Base-by-base conservation (phyloP, 352 stramenopile genomes). In the Phytophthora agathidicida region DNA sequence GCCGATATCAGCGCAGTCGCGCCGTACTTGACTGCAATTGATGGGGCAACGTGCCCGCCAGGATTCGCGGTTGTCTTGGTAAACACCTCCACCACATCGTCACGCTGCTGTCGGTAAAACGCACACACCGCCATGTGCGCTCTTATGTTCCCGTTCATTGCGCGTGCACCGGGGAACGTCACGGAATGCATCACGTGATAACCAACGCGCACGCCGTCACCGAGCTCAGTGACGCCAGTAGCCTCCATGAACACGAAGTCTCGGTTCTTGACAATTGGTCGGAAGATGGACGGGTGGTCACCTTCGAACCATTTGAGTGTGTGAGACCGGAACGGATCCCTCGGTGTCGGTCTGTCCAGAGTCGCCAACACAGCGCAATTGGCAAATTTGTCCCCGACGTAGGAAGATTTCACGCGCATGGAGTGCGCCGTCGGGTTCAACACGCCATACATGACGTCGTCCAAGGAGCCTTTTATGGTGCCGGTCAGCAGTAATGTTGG, bases 101-200 rank as follows among this genome's bases (percentile, higher is more conserved):
- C 42, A 23, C 28, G 64, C 9, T 55, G 55, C 37, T 82, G 65
- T 3, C 69, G 61, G 50, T 62, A 86, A 52, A 86, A 59, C 2
- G 56, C 52, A 17, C 62, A 75, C 16, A 74, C 49, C 1, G 78
- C 78, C 47, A 75, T 53, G 52, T 60, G 69, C 22, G 38, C 56
- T 54, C 62, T 47, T 52, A 68, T 37, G 31, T 60, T 60, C 4
- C 33, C 44, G 8, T 56, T 56, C 31, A 76, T 57, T 32, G 38
- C 30, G 16, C 31, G 39, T 13, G 65, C 65, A 7, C 65, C 57
- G 0, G 61, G 48, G 19, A 79, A 77, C 24, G 58, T 58, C 28
- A 89, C 44, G 19, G 80, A 88, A 47, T 84, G 79, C 48, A 80
- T 46, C 38, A 87, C 43, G 41, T 84, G 74, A 43, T 81, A 89